These are phyloP conservation scores for Pichia sp. DNA, from an alignment of 1,139 yeast genomes.

Conservation along the genomic window DNA sequence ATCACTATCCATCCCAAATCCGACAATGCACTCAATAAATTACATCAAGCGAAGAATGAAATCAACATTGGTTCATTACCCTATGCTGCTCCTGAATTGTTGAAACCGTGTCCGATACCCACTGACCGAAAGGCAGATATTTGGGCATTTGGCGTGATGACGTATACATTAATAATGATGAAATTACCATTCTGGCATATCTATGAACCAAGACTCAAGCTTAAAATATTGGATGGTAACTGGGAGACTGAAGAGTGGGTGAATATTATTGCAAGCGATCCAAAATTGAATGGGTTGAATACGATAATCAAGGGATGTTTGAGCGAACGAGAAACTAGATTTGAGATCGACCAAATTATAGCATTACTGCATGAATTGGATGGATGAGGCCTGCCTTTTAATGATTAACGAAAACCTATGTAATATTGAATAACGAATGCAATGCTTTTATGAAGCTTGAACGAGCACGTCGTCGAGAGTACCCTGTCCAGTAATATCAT, in stretches of 20 bases:
- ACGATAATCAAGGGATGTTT: constrained; percentile 8
- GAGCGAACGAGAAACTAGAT: constrained; percentile 26
- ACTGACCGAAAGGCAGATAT: constrained; percentile 72
- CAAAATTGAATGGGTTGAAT: neutral
- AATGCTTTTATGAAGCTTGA: neutral
- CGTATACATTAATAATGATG: constrained; percentile 68
- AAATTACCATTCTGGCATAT: constrained; percentile 77
- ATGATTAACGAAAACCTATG: neutral
- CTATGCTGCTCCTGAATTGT: constrained; percentile 83
- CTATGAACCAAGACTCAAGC: constrained; percentile 70
- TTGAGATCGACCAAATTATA: constrained; percentile 33
- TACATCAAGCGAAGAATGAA: constrained; percentile 64
- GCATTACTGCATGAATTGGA: constrained; percentile 80
- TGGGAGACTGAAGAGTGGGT: constrained; percentile 35
- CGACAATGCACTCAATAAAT: too few species aligned
- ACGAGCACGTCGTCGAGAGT: constrained; percentile 1
- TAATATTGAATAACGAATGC: neutral
- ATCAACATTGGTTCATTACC: constrained; percentile 73
- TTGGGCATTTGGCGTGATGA: constrained; percentile 84
- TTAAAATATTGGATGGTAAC: constrained; percentile 63
- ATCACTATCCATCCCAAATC: too few species aligned
- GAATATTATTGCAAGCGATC: neutral
- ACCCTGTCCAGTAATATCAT: constrained; percentile 10
- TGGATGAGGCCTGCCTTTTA: constrained; percentile 20
- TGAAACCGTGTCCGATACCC: constrained; percentile 53